Evolutionary conservation across 1,284 basidiomycete genomes (phyloP), one percentile per base, ranked within the genome.

Genomic region (Moesziomyces antarcticus): DNA sequence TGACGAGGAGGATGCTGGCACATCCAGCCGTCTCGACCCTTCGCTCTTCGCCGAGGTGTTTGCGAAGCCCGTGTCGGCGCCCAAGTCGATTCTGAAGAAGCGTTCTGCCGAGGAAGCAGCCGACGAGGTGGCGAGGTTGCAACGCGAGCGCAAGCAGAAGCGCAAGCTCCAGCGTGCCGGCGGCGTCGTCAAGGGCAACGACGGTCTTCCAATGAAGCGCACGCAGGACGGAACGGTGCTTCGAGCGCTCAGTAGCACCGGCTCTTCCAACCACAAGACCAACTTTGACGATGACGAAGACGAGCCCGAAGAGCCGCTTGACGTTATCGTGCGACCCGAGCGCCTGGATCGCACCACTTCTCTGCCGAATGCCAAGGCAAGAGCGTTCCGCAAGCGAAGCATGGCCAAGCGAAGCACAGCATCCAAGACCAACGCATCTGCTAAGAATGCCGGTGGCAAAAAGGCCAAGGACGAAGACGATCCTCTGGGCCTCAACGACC

Each of bases 401-500:
- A 40, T 73, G 9, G 52, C 42, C n/a, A 63, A 48, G 54, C 59
- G 53, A 49, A 53, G 48, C 6, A 1, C 25, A 11, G 9, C 25
- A 5, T 41, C 48, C 13, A 64, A 61, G 45, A 35, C 35, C 13
- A 45, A 37, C 24, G 47, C 57, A 5, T 49, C 59, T 20, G 20
- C 35, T 20, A 59, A 72, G 30, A 33, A 33, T 20, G 47, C 22
- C 16, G 43, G 53, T 1, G 46, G 24, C 16, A 48, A 51, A 3
- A 56, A 63, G 40, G 10, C 42, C 8, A 59, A 67, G 55, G 56
- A 47, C 42, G 50, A 70, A 44, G 75, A 79, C 60, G 80, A 82
- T 56, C 80, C 80, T 14, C 67, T 82, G 13, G 78, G 78, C 27
- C 70, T 82, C 50, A 66, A 78, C 40, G 80, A 82, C 30, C 80